These are phyloP conservation scores for Mortierella polycephala DNA, from an alignment of 371 early-diverging fungal species.

Conservation along the genomic window DNA sequence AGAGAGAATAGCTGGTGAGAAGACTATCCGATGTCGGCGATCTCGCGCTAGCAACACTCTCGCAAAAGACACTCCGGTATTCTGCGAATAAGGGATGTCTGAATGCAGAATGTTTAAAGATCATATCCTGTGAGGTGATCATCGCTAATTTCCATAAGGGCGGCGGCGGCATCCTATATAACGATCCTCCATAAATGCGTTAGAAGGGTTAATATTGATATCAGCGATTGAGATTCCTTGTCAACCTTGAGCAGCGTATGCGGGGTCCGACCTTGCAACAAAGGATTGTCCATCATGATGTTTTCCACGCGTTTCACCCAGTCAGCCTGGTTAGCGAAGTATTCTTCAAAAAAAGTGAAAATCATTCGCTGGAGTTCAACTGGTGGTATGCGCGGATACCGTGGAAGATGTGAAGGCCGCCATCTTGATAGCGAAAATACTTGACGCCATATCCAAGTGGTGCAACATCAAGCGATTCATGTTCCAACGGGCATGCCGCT, in stretches of 20 bases:
- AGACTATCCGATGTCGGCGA: too few species aligned
- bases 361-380: conserved; percentile 11
- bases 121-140: too few species aligned
- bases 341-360: conserved; percentile 10
- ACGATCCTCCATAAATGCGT: conserved; percentile 20
- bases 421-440: conserved; percentile 3
- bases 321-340: conserved; percentile 2
- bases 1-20: too few species aligned
- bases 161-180: conserved; percentile 15
- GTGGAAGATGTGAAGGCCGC: conserved; percentile 7
- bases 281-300: conserved; percentile 16
- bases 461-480: conserved; percentile 9
- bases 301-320: conserved; percentile 22
- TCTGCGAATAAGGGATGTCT: too few species aligned
- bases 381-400: conserved; percentile 9
- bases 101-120: too few species aligned
- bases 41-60: too few species aligned
- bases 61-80: too few species aligned
- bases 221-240: conserved; percentile 6
- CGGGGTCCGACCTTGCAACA: too few species aligned
- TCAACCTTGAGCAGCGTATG: conserved; percentile 3
- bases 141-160: too few species aligned
- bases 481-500: conserved; percentile 7
- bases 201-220: too few species aligned
- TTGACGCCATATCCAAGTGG: background rate